Evolutionary conservation across 106 monocot species (phyloP).

Genomic region (Gastrodia elata): DNA sequence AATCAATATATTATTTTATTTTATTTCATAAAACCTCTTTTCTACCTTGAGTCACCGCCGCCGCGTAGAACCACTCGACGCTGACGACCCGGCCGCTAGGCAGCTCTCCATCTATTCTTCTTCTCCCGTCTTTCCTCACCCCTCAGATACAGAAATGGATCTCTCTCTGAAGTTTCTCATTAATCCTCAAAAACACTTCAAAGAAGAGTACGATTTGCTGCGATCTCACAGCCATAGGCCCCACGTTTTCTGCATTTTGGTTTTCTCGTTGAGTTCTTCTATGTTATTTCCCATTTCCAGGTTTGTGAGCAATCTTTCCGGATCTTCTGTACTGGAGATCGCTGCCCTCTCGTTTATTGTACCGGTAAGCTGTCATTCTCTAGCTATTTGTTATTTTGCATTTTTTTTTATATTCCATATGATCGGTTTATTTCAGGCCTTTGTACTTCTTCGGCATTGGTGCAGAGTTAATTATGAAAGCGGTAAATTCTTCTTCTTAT

Average conservation of each 20-base stretch:
- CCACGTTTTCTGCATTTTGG: neutral
- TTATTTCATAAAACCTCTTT: too few species aligned
- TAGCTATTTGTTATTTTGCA: neutral
- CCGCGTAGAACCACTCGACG: too few species aligned
- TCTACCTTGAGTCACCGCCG: too few species aligned
- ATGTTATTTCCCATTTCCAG: conserved; percentile 18
- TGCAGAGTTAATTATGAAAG: conserved; percentile 8
- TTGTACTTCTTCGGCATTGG: conserved; percentile 65
- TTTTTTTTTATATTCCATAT: neutral
- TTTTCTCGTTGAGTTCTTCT: neutral
- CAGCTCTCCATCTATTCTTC: neutral
- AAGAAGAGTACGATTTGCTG: conserved; percentile 48
- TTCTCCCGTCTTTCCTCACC: neutral
- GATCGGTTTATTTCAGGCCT: conserved; percentile 32
- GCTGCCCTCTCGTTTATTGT: conserved; percentile 63
- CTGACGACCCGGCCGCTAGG: neutral
- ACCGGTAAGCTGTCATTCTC: conserved; percentile 33
- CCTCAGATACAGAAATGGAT: conserved; percentile 24
- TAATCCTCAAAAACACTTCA: conserved; percentile 51
- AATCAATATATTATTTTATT: too few species aligned
- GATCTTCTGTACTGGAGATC: conserved; percentile 91
- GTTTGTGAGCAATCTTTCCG: conserved; percentile 90
- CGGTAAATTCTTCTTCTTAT: conserved; percentile 6
- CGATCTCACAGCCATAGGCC: neutral
- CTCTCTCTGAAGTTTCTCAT: conserved; percentile 14